These are phyloP conservation scores for Geotrichum siamense DNA, from an alignment of 1,139 yeast genomes.

Conservation along the genomic window DNA sequence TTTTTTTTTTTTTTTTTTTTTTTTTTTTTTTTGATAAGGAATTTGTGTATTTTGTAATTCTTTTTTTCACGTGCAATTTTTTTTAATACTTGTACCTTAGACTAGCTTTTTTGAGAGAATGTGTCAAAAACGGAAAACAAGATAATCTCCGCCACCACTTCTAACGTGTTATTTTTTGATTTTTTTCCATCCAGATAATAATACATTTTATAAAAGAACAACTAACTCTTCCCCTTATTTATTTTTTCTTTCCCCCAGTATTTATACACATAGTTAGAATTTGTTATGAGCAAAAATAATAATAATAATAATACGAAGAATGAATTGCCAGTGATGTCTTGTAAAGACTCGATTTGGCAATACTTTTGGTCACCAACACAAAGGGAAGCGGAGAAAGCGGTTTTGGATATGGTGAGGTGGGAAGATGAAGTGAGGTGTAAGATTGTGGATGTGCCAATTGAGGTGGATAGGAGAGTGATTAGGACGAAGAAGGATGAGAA, in stretches of 20 bases:
- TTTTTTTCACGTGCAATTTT: neutral
- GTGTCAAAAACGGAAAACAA: no score
- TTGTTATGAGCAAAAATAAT: neutral
- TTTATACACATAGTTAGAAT: conserved; percentile 1
- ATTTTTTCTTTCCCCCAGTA: neutral
- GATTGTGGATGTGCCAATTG: conserved; percentile 38
- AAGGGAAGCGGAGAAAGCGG: conserved; percentile 36
- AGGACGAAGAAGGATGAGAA: conserved; percentile 39
- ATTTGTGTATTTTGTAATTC: neutral
- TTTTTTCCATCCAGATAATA: neutral
- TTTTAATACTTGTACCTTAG: neutral
- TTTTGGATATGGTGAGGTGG: conserved; percentile 48
- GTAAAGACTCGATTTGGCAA: conserved; percentile 37
- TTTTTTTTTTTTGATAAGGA: no score
- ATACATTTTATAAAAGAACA: no score
- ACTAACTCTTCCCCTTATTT: neutral
- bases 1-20: no score
- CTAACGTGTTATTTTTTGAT: no score
- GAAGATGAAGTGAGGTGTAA: conserved; percentile 5
- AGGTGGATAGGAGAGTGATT: conserved; percentile 45
- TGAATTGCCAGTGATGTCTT: conserved; percentile 22
- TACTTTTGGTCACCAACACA: conserved; percentile 39
- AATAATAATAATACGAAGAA: no score
- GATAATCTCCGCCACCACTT: no score
- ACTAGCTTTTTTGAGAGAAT: no score